Evolutionary conservation across 768 basidiomycete genomes (phyloP).

Genomic region (Termitomyces sp.): DNA sequence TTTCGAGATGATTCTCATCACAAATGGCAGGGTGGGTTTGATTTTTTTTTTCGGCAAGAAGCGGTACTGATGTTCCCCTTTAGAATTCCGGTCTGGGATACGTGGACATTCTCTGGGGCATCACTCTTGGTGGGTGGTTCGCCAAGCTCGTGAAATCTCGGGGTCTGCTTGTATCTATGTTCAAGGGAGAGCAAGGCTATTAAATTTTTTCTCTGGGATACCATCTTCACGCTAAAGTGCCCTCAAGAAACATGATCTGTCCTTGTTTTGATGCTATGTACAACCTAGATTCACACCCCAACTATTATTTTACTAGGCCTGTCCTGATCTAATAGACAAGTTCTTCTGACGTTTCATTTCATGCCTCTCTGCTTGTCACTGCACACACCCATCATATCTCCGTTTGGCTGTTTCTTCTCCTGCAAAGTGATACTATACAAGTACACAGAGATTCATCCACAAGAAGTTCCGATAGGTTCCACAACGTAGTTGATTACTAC

Average conservation of each 20-base stretch:
- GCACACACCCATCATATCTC: neutral
- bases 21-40: slow-evolving; percentile 49
- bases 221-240: neutral
- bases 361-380: neutral
- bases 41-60: neutral
- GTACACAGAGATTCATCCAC: neutral
- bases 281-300: neutral
- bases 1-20: slow-evolving; percentile 52
- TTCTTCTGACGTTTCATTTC: neutral
- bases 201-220: neutral
- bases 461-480: neutral
- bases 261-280: neutral
- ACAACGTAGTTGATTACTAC: neutral
- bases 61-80: slow-evolving; percentile 1
- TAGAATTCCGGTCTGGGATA: slow-evolving; percentile 42
- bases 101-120: slow-evolving; percentile 42
- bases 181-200: slow-evolving; percentile 16
- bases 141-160: slow-evolving; percentile 37
- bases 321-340: too few species aligned
- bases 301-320: neutral
- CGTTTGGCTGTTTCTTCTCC: neutral
- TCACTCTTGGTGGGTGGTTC: slow-evolving; percentile 43
- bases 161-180: slow-evolving; percentile 17
- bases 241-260: neutral
- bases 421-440: neutral